Conservation (phyloP, 495 filamentous ascomycete species). For the Neurospora terricola region DNA sequence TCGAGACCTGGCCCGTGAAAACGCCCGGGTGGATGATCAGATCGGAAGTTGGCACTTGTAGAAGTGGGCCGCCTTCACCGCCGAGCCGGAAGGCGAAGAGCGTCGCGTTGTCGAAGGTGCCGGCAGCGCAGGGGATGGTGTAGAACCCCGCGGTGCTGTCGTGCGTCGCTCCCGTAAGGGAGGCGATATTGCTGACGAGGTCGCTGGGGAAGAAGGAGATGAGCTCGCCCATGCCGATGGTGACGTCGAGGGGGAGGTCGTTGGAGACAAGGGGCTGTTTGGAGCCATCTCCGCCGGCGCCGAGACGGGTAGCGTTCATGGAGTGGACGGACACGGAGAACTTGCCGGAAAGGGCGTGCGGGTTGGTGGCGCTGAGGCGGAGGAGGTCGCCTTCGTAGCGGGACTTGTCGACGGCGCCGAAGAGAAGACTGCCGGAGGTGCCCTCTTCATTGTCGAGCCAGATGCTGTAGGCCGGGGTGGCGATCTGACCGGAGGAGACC, state of each 20-base stretch:
- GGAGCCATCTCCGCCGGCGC: constrained; percentile 12
- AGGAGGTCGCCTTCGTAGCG: constrained; percentile 60
- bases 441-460: constrained; percentile 63
- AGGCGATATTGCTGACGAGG: constrained; percentile 46
- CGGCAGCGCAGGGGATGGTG: constrained; percentile 56
- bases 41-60: constrained; percentile 56
- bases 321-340: constrained; percentile 56
- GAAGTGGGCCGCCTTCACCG: constrained; percentile 39
- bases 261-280: constrained; percentile 35
- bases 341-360: constrained; percentile 32
- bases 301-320: constrained; percentile 11
- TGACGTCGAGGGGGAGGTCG: constrained; percentile 53
- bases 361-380: constrained; percentile 38
- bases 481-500: constrained; percentile 53
- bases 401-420: constrained; percentile 70
- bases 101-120: constrained; percentile 30
- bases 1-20: constrained; percentile 18
- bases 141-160: constrained; percentile 30
- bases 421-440: constrained; percentile 61
- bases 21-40: constrained; percentile 44
- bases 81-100: constrained; percentile 48
- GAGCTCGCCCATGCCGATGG: constrained; percentile 50
- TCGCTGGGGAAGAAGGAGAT: constrained; percentile 63
- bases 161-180: constrained; percentile 46
- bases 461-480: constrained; percentile 66